phyloP scores from a whole-genome alignment of 2,329 filamentous ascomycete genomes.

The Dothideomycetes sp. region DNA sequence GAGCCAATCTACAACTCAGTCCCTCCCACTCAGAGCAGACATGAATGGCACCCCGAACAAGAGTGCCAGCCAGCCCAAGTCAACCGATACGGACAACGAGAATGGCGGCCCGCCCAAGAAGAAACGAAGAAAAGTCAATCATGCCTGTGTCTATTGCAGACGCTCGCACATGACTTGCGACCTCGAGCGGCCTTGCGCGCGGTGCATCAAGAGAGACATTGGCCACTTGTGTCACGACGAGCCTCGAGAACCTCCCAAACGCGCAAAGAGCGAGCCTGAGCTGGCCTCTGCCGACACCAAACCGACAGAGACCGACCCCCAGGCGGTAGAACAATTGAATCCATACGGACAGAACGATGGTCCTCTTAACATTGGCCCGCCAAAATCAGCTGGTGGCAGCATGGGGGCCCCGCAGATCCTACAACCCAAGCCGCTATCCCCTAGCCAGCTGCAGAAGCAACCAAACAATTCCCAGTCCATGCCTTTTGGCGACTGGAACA shows the following conservation, averaged over 20 bases:
- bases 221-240: constrained; percentile 98
- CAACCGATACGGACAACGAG: constrained; percentile 24
- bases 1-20: neutral
- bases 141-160: constrained; percentile 44
- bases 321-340: neutral
- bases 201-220: constrained; percentile 97
- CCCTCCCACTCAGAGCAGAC: neutral
- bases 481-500: constrained; percentile 57
- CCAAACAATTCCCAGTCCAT: constrained; percentile 45
- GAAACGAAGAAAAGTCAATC: constrained; percentile 44
- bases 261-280: constrained; percentile 50
- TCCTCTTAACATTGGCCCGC: constrained; percentile 26
- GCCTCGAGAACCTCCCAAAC: constrained; percentile 78
- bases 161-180: constrained; percentile 47
- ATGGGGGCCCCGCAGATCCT: constrained; percentile 48
- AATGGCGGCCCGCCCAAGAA: constrained; percentile 21
- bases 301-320: constrained; percentile 15
- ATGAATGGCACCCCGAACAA: constrained; percentile 24
- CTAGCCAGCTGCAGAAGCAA: constrained; percentile 52
- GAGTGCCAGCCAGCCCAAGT: constrained; percentile 13
- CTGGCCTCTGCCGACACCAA: constrained; percentile 23
- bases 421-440: constrained; percentile 58
- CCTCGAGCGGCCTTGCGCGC: constrained; percentile 79
- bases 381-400: constrained; percentile 22
- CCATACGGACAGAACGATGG: constrained; percentile 19